These are phyloP conservation scores for Backusella tarrabulga DNA, from an alignment of 192 early-diverging fungal genomes.

Conservation along the genomic window DNA sequence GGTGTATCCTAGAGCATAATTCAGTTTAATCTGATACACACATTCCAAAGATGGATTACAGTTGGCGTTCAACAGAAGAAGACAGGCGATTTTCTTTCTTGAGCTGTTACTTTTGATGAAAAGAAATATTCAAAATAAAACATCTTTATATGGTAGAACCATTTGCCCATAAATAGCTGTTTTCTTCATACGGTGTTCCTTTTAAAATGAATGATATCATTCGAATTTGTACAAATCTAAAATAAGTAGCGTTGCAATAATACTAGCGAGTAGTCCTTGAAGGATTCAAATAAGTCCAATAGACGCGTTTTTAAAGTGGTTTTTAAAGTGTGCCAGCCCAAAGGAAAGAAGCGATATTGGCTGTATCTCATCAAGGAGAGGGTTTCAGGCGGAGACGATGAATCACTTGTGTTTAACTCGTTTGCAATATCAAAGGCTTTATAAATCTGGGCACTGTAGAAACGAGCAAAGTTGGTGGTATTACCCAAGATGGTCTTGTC, in stretches of 20 bases:
- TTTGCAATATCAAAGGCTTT: constrained; percentile 29
- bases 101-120: too few species aligned
- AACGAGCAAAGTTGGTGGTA: constrained; percentile 41
- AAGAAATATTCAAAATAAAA: too few species aligned
- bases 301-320: not conserved
- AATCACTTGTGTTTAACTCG: not conserved
- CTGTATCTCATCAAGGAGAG: constrained; percentile 53
- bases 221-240: too few species aligned
- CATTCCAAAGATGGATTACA: too few species aligned
- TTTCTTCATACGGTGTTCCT: too few species aligned
- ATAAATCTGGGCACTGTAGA: constrained; percentile 44
- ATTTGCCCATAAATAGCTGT: too few species aligned
- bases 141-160: too few species aligned
- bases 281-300: constrained; percentile 1
- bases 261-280: constrained; percentile 9
- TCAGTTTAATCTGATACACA: too few species aligned
- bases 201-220: too few species aligned
- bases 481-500: constrained; percentile 35
- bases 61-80: too few species aligned
- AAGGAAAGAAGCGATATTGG: constrained; percentile 49
- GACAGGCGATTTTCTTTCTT: too few species aligned
- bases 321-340: constrained; percentile 32
- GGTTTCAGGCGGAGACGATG: not conserved
- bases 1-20: too few species aligned
- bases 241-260: constrained; percentile 5